These are phyloP conservation scores for Lentinula raphanica DNA, from an alignment of 768 basidiomycete species.

Conservation along the genomic window DNA sequence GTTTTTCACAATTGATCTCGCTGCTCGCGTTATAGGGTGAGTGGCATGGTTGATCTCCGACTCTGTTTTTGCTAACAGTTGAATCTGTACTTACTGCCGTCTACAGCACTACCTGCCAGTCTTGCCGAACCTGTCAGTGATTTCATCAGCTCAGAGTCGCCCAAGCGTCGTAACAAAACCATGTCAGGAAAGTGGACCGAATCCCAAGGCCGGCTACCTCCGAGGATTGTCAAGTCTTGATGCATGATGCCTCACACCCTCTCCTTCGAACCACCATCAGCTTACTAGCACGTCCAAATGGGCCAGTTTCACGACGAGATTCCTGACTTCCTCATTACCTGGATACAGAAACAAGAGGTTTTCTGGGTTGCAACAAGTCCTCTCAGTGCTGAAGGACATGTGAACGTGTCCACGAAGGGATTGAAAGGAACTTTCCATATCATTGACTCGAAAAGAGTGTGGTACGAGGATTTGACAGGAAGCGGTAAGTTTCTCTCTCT, in stretches of 20 bases:
- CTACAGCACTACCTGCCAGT: too few species aligned
- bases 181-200: too few species aligned
- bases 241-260: background rate
- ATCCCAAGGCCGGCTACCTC: too few species aligned
- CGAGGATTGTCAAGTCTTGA: too few species aligned
- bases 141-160: too few species aligned
- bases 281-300: slow-evolving; percentile 31
- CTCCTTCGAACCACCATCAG: background rate
- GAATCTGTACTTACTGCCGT: too few species aligned
- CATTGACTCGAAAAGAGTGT: slow-evolving; percentile 45
- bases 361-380: slow-evolving; percentile 73
- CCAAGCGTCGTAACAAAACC: too few species aligned
- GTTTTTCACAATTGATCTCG: too few species aligned
- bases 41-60: too few species aligned
- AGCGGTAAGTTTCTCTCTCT: slow-evolving; percentile 51
- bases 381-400: slow-evolving; percentile 47
- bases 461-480: slow-evolving; percentile 73
- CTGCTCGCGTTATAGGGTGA: too few species aligned
- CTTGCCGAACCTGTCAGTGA: too few species aligned
- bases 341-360: slow-evolving; percentile 58
- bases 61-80: too few species aligned
- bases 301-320: slow-evolving; percentile 54
- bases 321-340: slow-evolving; percentile 44
- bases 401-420: slow-evolving; percentile 69
- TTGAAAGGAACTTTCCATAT: slow-evolving; percentile 56